Conservation (phyloP, 2,329 filamentous ascomycete species). For the Colletotrichum tabaci region DNA sequence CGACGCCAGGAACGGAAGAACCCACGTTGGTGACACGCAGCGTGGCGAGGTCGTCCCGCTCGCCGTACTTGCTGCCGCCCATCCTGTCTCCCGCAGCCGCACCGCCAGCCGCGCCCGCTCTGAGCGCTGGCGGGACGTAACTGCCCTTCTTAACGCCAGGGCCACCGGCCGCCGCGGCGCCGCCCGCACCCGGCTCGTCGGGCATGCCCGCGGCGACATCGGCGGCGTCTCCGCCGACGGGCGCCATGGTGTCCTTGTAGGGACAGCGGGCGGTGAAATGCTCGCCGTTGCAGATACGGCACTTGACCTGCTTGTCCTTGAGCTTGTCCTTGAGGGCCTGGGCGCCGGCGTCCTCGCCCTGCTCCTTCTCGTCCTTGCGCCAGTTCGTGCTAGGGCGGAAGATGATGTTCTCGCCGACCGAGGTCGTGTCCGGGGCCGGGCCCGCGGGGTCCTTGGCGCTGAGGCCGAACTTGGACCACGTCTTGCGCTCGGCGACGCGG, state of each 20-base stretch:
- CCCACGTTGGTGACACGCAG: conserved; percentile 97
- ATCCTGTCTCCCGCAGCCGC: conserved; percentile 83
- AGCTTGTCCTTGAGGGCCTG: conserved; percentile 85
- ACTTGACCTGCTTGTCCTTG: conserved; percentile 99
- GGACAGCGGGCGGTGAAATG: conserved; percentile 99
- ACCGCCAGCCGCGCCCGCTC: conserved; percentile 74
- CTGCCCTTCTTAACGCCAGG: conserved; percentile 79
- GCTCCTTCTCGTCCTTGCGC: conserved; percentile 90
- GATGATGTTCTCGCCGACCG: conserved; percentile 96
- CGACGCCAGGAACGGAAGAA: conserved; percentile 48
- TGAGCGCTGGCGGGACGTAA: conserved; percentile 94
- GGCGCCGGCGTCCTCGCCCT: conserved; percentile 81
- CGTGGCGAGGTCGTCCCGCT: conserved; percentile 96
- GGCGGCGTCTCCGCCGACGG: conserved; percentile 73
- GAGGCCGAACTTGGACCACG: conserved; percentile 92
- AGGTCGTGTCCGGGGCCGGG: conserved; percentile 90
- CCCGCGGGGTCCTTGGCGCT: conserved; percentile 88
- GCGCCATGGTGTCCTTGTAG: conserved; percentile 99
- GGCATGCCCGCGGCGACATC: conserved; percentile 71
- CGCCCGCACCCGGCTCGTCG: conserved; percentile 60
- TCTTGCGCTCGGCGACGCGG: conserved; percentile 93
- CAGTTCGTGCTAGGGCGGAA: conserved; percentile 95
- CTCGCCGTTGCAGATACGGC: conserved; percentile 97
- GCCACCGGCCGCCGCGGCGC: conserved; percentile 59
- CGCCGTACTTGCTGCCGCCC: conserved; percentile 84